Conservation (phyloP, 768 basidiomycete genomes). For the Serendipita indica region DNA sequence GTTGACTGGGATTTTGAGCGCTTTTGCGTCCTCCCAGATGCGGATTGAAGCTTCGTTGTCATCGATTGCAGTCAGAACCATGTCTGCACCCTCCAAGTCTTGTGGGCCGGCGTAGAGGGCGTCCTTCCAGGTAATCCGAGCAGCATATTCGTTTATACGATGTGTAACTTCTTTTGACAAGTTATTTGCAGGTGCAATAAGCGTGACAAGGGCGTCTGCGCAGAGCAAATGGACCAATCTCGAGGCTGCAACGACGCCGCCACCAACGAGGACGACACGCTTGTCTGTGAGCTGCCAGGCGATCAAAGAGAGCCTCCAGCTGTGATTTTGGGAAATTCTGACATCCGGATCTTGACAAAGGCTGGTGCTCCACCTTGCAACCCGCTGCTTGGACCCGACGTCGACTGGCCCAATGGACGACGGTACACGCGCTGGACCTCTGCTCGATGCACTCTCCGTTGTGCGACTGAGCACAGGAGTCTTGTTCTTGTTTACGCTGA, state of each 20-base stretch:
- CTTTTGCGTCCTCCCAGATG: constrained; percentile 59
- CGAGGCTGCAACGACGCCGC: constrained; percentile 81
- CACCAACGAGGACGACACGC: constrained; percentile 80
- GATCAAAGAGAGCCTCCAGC: constrained; percentile 65
- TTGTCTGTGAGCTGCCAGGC: constrained; percentile 87
- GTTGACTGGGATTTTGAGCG: constrained; percentile 69
- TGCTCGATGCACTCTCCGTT: constrained; percentile 1
- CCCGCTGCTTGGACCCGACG: neutral
- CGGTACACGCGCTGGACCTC: neutral
- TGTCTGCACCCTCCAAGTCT: constrained; percentile 56
- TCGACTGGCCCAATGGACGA: constrained; percentile 7
- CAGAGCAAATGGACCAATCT: constrained; percentile 74
- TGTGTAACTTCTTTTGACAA: constrained; percentile 34
- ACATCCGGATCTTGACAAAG: neutral
- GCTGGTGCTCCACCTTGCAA: neutral
- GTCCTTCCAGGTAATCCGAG: constrained; percentile 52
- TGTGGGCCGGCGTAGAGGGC: constrained; percentile 46
- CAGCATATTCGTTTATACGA: constrained; percentile 21
- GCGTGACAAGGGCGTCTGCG: constrained; percentile 60
- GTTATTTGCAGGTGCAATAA: constrained; percentile 57
- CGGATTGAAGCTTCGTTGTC: constrained; percentile 52
- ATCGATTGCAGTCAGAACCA: constrained; percentile 91
- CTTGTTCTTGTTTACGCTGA: constrained; percentile 16
- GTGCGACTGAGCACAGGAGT: constrained; percentile 14
- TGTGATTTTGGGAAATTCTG: neutral